Evolutionary conservation across 1,284 basidiomycete genomes (phyloP).

Genomic region (Sanghuangporus weigelae): DNA sequence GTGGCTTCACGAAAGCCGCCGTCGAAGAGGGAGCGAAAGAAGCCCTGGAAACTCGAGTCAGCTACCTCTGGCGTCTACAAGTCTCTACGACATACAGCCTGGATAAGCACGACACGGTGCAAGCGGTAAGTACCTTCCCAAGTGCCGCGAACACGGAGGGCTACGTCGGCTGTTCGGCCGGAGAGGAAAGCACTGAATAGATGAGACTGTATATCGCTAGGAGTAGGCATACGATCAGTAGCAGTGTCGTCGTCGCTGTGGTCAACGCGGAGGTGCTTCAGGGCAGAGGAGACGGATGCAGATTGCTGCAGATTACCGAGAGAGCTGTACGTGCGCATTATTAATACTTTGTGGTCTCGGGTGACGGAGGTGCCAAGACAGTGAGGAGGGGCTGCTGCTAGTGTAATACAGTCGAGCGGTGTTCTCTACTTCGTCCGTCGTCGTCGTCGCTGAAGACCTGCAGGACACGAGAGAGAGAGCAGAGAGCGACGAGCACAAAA

Average conservation of each 20-base stretch:
- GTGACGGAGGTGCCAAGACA: background rate
- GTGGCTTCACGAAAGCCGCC: slow-evolving; percentile 71
- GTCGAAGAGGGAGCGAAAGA: slow-evolving; percentile 81
- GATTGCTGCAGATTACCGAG: background rate
- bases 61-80: background rate
- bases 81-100: slow-evolving; percentile 51
- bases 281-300: background rate
- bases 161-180: slow-evolving; percentile 71
- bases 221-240: background rate
- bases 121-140: slow-evolving; percentile 77
- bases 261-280: background rate
- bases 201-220: slow-evolving; percentile 55
- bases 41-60: slow-evolving; percentile 45
- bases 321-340: slow-evolving; percentile 4
- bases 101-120: slow-evolving; percentile 81
- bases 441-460: background rate
- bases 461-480: too few relatives aligned
- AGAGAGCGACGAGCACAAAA: too few relatives aligned
- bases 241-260: background rate
- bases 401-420: too few relatives aligned
- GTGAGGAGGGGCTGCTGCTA: background rate
- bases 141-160: slow-evolving; percentile 59
- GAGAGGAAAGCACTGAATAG: slow-evolving; percentile 71
- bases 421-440: too few relatives aligned
- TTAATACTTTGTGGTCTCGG: slow-evolving; percentile 2